Evolutionary conservation across 495 filamentous ascomycete species (phyloP).

Genomic region (Cercophora samala): DNA sequence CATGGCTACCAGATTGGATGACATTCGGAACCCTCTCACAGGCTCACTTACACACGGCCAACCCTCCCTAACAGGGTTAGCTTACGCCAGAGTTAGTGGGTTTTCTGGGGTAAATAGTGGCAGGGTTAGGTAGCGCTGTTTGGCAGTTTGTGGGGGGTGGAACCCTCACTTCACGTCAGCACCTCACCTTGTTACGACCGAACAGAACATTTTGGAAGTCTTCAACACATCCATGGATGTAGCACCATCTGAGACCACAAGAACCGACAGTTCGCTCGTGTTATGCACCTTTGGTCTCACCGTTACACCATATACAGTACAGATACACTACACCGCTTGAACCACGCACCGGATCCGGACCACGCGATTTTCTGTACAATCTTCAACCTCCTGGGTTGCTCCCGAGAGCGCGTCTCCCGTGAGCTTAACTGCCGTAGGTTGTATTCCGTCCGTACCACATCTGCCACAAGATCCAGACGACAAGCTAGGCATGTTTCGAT

Average conservation of each 20-base stretch:
- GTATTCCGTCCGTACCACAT: not conserved
- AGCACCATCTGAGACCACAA: not conserved
- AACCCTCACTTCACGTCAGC: not conserved
- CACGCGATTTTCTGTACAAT: not conserved
- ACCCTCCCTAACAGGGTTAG: not conserved
- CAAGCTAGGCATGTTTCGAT: not conserved
- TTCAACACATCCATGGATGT: not conserved
- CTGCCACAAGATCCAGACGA: not conserved
- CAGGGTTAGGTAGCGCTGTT: not conserved
- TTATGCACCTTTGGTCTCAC: not conserved
- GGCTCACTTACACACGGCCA: not conserved
- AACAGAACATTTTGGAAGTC: not conserved
- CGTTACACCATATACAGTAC: not conserved
- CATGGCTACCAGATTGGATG: not conserved
- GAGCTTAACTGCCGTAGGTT: not conserved
- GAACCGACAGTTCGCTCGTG: constrained; percentile 3
- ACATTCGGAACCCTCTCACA: too few species aligned
- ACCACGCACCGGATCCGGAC: not conserved
- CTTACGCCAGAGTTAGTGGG: not conserved
- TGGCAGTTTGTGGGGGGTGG: not conserved
- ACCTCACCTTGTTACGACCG: not conserved
- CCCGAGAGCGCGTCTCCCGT: not conserved
- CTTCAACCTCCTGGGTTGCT: not conserved
- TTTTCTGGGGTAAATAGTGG: not conserved
- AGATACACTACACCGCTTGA: not conserved